Conservation (phyloP, 169 alveolate species). For the Plasmodium inui region DNA sequence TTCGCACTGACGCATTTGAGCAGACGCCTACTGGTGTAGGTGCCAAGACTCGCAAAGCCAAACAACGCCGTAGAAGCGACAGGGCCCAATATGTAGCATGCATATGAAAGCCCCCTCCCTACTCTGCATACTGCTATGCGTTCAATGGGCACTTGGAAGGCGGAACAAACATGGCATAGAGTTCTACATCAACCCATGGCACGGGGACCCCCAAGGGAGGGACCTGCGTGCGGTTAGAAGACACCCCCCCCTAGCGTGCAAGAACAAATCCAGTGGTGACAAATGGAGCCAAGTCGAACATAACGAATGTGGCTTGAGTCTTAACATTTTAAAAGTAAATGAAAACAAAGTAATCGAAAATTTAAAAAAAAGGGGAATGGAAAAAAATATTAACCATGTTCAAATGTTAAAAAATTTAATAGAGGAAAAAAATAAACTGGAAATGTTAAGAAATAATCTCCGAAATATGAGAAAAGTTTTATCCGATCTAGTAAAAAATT, state of each 20-base stretch:
- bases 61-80: not conserved
- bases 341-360: slow-evolving; percentile 45
- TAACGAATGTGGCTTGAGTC: slow-evolving; percentile 38
- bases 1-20: not conserved
- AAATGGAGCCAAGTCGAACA: not conserved
- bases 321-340: slow-evolving; percentile 39
- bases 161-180: not conserved
- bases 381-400: slow-evolving; percentile 7
- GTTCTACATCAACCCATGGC: not conserved
- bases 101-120: not conserved
- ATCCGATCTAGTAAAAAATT: slow-evolving; percentile 52
- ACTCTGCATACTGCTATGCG: slow-evolving; percentile 19
- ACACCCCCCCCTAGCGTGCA: not conserved
- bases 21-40: not conserved
- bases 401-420: slow-evolving; percentile 23
- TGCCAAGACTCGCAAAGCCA: not conserved
- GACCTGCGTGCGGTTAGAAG: not conserved
- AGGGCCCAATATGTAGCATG: slow-evolving; percentile 40
- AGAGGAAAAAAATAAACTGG: slow-evolving; percentile 48
- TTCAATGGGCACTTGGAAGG: slow-evolving; percentile 6
- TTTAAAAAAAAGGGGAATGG: slow-evolving; percentile 69
- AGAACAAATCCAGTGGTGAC: not conserved
- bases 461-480: slow-evolving; percentile 66
- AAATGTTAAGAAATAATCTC: slow-evolving; percentile 38
- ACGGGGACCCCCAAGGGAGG: not conserved